These are phyloP conservation scores for Excoecaria agallocha DNA, from an alignment of 345 rosid species.

Conservation along the genomic window DNA sequence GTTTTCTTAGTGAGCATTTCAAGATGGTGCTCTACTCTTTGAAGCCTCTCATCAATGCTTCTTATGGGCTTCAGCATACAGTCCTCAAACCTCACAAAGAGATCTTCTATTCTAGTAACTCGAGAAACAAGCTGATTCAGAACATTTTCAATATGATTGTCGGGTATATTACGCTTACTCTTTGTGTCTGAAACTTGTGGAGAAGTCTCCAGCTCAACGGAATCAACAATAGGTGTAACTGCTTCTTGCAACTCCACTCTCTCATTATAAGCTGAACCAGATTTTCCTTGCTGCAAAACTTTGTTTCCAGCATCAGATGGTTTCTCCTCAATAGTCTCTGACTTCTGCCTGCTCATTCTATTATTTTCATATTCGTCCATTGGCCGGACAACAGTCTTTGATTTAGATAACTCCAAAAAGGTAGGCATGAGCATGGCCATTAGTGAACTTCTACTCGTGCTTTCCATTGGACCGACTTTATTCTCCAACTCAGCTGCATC, in stretches of 20 bases:
- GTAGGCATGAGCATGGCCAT: constrained; percentile 89
- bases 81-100: constrained; percentile 67
- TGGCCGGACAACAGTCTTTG: constrained; percentile 34
- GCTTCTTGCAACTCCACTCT: constrained; percentile 30
- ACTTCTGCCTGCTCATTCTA: constrained; percentile 20
- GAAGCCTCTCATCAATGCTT: constrained; percentile 76
- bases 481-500: constrained; percentile 40
- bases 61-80: constrained; percentile 72
- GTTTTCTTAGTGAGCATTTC: constrained; percentile 52
- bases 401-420: constrained; percentile 63
- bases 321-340: constrained; percentile 20
- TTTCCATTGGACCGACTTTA: constrained; percentile 38
- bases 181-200: constrained; percentile 34
- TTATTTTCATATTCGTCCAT: constrained; percentile 29
- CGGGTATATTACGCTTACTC: constrained; percentile 30
- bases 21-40: constrained; percentile 66
- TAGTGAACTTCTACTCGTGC: constrained; percentile 50
- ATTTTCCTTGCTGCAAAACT: constrained; percentile 29
- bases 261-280: constrained; percentile 23
- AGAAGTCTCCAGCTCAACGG: constrained; percentile 25
- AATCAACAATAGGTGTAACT: constrained; percentile 20
- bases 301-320: constrained; percentile 15
- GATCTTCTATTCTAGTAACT: constrained; percentile 66
- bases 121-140: constrained; percentile 67
- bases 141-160: constrained; percentile 40